Conservation (phyloP, 352 stramenopile genomes). For the Globisporangium nunn region DNA sequence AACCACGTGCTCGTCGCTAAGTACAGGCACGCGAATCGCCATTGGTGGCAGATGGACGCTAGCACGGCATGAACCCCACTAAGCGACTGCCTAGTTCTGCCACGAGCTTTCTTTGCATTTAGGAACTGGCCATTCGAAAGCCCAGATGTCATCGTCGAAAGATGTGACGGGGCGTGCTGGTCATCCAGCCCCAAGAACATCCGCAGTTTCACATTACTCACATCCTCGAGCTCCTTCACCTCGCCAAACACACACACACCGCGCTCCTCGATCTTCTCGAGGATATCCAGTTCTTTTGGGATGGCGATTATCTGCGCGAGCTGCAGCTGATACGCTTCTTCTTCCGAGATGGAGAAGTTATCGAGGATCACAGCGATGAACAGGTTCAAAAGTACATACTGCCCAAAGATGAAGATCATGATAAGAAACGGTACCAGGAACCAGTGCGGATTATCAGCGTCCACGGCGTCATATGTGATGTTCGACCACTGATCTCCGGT, state of each 20-base stretch:
- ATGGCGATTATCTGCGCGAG: slow-evolving; percentile 78
- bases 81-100: too few species aligned
- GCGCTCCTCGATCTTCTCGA: slow-evolving; percentile 76
- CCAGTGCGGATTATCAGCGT: slow-evolving; percentile 55
- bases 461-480: slow-evolving; percentile 65
- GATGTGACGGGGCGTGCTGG: slow-evolving; percentile 3
- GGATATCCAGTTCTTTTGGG: slow-evolving; percentile 75
- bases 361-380: slow-evolving; percentile 83
- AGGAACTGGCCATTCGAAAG: slow-evolving; percentile 7
- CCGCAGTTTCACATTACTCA: slow-evolving; percentile 72
- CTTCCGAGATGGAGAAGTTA: slow-evolving; percentile 76
- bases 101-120: background rate
- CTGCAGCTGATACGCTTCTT: slow-evolving; percentile 79
- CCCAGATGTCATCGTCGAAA: background rate
- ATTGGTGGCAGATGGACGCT: background rate
- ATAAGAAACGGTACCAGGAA: slow-evolving; percentile 73
- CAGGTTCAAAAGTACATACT: slow-evolving; percentile 77
- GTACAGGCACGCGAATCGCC: slow-evolving; percentile 15
- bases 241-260: slow-evolving; percentile 69
- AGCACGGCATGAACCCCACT: background rate
- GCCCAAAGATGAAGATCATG: slow-evolving; percentile 65
- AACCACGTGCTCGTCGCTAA: slow-evolving; percentile 35
- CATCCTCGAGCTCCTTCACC: slow-evolving; percentile 74
- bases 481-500: slow-evolving; percentile 75
- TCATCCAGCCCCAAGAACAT: slow-evolving; percentile 72